A percentile compares a stretch with the other conserved stretches of the same genome.
phyloP scores from a whole-genome alignment of 331 rosid species.

The Spiraea crenata region DNA sequence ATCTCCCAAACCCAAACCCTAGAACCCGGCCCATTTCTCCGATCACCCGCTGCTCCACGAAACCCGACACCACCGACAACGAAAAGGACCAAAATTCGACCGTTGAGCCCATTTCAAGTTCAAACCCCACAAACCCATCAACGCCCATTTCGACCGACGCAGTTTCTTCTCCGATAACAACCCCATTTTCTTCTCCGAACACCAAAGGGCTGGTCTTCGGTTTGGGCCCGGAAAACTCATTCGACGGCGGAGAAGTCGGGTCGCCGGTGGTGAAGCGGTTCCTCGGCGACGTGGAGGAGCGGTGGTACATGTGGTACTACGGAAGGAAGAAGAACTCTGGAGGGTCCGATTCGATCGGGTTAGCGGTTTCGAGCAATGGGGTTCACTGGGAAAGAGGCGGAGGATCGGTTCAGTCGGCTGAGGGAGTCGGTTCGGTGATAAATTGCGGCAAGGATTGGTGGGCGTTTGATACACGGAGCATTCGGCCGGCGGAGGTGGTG shows the following conservation, averaged over 20 bases:
- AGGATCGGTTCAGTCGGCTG: slow-evolving; percentile 44
- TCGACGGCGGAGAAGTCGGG: slow-evolving; percentile 72
- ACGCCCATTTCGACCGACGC: slow-evolving; percentile 19
- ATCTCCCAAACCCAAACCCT: slow-evolving; percentile 13
- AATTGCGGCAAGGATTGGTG: slow-evolving; percentile 69
- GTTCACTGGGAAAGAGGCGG: slow-evolving; percentile 74
- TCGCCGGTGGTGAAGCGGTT: slow-evolving; percentile 76
- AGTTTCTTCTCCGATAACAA: slow-evolving; percentile 21
- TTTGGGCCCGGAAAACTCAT: slow-evolving; percentile 49
- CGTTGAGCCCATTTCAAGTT: slow-evolving; percentile 26
- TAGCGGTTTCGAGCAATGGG: slow-evolving; percentile 82
- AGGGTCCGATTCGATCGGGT: slow-evolving; percentile 49
- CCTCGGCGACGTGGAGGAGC: slow-evolving; percentile 73
- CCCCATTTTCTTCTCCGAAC: slow-evolving; percentile 26
- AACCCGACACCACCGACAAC: slow-evolving; percentile 45
- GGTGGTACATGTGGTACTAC: slow-evolving; percentile 86
- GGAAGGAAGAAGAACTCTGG: slow-evolving; percentile 34
- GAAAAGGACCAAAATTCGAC: slow-evolving; percentile 34
- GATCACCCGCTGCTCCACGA: slow-evolving; percentile 50
- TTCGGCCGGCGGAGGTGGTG: slow-evolving; percentile 69
- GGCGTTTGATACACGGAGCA: slow-evolving; percentile 62
- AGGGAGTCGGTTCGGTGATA: slow-evolving; percentile 61
- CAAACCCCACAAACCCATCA: slow-evolving; percentile 25
- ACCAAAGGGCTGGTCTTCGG: slow-evolving; percentile 66
- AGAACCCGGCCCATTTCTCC: slow-evolving; percentile 34